Evolutionary conservation across 352 stramenopile genomes (phyloP).

Genomic region (Globisporangium paroecandrum): DNA sequence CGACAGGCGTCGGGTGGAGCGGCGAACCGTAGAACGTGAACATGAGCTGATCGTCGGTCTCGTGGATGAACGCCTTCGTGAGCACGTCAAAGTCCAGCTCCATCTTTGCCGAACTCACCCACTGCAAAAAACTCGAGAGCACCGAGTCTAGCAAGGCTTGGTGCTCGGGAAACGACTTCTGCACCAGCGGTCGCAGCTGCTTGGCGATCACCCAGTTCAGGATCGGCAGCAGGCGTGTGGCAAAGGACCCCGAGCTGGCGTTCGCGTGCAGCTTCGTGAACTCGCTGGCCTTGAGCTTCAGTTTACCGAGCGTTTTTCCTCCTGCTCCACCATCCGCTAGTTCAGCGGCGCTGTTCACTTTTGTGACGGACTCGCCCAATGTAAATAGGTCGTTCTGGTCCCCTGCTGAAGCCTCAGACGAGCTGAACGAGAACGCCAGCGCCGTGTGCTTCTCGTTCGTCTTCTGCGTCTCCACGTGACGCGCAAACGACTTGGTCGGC

Average conservation of each 20-base stretch:
- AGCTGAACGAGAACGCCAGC: slow-evolving; percentile 30
- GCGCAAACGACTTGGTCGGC: slow-evolving; percentile 28
- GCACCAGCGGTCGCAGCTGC: slow-evolving; percentile 36
- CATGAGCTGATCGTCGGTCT: slow-evolving; percentile 41
- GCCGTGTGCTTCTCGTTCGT: slow-evolving; percentile 33
- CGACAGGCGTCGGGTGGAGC: slow-evolving; percentile 48
- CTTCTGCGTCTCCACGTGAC: slow-evolving; percentile 26
- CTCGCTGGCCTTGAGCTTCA: slow-evolving; percentile 41
- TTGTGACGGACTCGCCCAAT: neutral
- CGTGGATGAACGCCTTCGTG: slow-evolving; percentile 54
- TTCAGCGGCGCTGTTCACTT: slow-evolving; percentile 11
- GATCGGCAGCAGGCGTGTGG: slow-evolving; percentile 38
- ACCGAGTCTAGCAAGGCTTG: slow-evolving; percentile 54
- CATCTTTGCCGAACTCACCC: slow-evolving; percentile 41
- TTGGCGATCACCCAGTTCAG: slow-evolving; percentile 38
- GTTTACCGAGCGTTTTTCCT: slow-evolving; percentile 14
- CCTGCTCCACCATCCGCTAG: neutral
- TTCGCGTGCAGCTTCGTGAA: slow-evolving; percentile 67
- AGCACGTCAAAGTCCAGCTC: slow-evolving; percentile 62
- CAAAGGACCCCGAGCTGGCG: slow-evolving; percentile 51
- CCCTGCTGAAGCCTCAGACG: neutral
- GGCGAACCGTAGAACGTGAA: slow-evolving; percentile 50
- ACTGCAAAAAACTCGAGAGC: slow-evolving; percentile 34
- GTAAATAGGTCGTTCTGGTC: slow-evolving; percentile 17
- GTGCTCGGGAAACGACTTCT: slow-evolving; percentile 51